Evolutionary conservation across 1,284 basidiomycete species (phyloP), one percentile per base, ranked within the genome.

Genomic region (Sporisorium reilianum): DNA sequence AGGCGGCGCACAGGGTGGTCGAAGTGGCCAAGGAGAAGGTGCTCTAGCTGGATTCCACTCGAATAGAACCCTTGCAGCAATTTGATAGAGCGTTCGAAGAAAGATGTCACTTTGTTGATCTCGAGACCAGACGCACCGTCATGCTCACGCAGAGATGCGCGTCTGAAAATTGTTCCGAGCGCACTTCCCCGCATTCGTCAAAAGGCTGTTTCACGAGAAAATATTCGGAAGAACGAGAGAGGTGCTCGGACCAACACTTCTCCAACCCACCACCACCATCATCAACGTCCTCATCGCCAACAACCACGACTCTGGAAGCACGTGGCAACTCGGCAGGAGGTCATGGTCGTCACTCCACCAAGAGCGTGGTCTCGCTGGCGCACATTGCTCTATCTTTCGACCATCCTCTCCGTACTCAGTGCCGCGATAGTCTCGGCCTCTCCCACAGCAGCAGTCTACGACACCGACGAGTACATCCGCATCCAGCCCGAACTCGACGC

Each of bases 11-110:
- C 10, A 59, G 46, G 45, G 60, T 70, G 55, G 34, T 57, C 1
- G 66, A 66, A 22, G 63, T 66, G 5, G 66, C 63, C 0, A 70
- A 70, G 61, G 67, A 67, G 55, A 75, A 75, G 61, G 30, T 67
- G 5, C 61, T 71, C 1, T 75, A 10, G 18, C 10, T n/a, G 16
- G 16, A 10, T 2, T 14, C 10, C 18, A 10, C 3, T 28, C n/a
- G n/a, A n/a, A n/a, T n/a, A n/a, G n/a, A n/a, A n/a, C n/a, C n/a
- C n/a, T n/a, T n/a, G n/a, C n/a, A 16, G 56, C 34, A 28, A 28
- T 38, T 7, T 8, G 23, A 16, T 30, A 48, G 45, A 48, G 28
- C n/a, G 38, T n/a, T 5, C 44, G 10, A 45, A 12, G 42, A 46
- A 5, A 30, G 20, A 10, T 7, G 28, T 11, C n/a, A 14, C 10